Evolutionary conservation across 1,139 yeast species (phyloP).

Genomic region (Zhuliangozyma blackwelliae): DNA sequence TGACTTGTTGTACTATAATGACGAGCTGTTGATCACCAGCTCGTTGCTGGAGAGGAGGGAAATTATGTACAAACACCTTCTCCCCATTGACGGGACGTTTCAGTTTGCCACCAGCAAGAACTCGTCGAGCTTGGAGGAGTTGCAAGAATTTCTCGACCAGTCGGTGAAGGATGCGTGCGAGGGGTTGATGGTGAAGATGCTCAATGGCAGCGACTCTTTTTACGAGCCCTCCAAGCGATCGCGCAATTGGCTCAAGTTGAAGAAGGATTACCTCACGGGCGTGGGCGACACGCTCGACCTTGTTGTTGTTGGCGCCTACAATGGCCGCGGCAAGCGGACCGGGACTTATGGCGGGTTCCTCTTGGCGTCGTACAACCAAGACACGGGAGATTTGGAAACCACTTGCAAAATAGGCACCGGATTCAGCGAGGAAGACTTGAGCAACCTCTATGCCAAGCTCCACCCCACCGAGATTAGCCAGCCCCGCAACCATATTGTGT

Average conservation of each 20-base stretch:
- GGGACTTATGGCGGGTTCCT: slow-evolving; percentile 93
- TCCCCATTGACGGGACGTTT: slow-evolving; percentile 70
- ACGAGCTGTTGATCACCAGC: slow-evolving; percentile 62
- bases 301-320: slow-evolving; percentile 91
- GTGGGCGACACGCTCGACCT: slow-evolving; percentile 94
- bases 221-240: slow-evolving; percentile 96
- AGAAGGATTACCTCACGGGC: slow-evolving; percentile 90
- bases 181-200: slow-evolving; percentile 91
- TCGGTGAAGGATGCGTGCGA: slow-evolving; percentile 90
- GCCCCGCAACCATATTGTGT: slow-evolving; percentile 71
- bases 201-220: slow-evolving; percentile 73
- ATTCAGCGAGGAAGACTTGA: slow-evolving; percentile 80
- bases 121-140: slow-evolving; percentile 72
- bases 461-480: slow-evolving; percentile 61
- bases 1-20: slow-evolving; percentile 74
- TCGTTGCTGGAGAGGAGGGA: slow-evolving; percentile 69
- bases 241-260: slow-evolving; percentile 90
- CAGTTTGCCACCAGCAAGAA: slow-evolving; percentile 75
- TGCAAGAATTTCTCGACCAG: slow-evolving; percentile 83
- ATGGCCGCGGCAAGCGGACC: slow-evolving; percentile 92
- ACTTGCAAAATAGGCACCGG: slow-evolving; percentile 98
- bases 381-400: slow-evolving; percentile 88
- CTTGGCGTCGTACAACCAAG: slow-evolving; percentile 84
- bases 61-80: slow-evolving; percentile 52
- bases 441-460: slow-evolving; percentile 53